Evolutionary conservation across 805 yeast species (phyloP).

Genomic region (Danielia oregonensis): DNA sequence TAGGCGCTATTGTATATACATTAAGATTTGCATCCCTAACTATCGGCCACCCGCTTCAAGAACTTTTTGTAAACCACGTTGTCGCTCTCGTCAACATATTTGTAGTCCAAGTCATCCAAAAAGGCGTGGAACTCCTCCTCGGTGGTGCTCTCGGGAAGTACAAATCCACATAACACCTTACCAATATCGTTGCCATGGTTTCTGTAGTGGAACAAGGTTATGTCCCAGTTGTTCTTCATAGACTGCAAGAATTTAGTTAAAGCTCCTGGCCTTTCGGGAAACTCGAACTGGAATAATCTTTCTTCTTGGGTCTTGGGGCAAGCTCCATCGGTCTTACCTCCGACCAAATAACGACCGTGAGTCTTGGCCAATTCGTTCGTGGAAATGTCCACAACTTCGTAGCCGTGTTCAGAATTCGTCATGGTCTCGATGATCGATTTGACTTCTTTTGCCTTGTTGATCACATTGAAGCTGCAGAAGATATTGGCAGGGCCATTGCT

Average conservation of each 20-base stretch:
- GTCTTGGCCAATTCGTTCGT: slow-evolving; percentile 93
- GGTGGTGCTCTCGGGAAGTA: slow-evolving; percentile 68
- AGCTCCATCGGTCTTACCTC: slow-evolving; percentile 66
- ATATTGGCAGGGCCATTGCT: slow-evolving; percentile 61
- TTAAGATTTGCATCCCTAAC: neutral
- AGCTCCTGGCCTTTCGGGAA: slow-evolving; percentile 98
- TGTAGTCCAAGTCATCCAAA: slow-evolving; percentile 70
- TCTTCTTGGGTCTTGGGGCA: slow-evolving; percentile 56
- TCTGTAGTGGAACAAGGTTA: slow-evolving; percentile 93
- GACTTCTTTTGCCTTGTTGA: slow-evolving; percentile 71
- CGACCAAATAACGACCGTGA: slow-evolving; percentile 94
- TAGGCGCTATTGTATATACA: slow-evolving; percentile 2
- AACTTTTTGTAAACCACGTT: slow-evolving; percentile 84
- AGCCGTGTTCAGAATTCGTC: slow-evolving; percentile 58
- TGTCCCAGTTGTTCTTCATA: slow-evolving; percentile 79
- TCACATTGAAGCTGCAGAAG: slow-evolving; percentile 83
- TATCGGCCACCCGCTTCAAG: too few relatives aligned
- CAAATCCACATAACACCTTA: slow-evolving; percentile 85
- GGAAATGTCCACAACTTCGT: slow-evolving; percentile 74
- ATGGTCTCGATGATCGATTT: slow-evolving; percentile 57
- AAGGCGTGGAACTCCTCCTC: slow-evolving; percentile 63
- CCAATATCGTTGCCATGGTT: slow-evolving; percentile 96
- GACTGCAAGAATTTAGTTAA: slow-evolving; percentile 71
- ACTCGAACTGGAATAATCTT: slow-evolving; percentile 78
- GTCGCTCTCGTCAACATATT: slow-evolving; percentile 74